Evolutionary conservation across 2,329 filamentous ascomycete genomes (phyloP), one percentile per base, ranked within the genome.

Genomic region (Neopestalotiopsis sp.): DNA sequence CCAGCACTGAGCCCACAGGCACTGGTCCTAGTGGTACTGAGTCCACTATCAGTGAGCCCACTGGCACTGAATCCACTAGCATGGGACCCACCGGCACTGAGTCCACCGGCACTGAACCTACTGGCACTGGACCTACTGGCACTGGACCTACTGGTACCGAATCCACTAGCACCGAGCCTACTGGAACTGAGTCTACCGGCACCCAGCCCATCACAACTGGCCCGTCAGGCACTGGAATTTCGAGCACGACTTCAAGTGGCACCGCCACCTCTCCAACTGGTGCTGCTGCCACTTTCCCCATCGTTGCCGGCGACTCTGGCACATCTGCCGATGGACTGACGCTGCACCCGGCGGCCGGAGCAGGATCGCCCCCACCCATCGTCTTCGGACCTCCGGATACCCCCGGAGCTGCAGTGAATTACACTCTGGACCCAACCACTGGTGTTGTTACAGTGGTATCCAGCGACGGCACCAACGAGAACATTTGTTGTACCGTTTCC

Each of bases 361-460:
- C 42, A n/a, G 4, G 42, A 49, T 14, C 12, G 5, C 42, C 42
- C 13, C 13, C 42, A 49, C 42, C 12, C 2, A n/a, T 49, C 17
- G 42, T 13, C 42, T 49, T 49, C 17, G 42, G 45, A n/a, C 45
- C 45, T 53, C 5, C 45, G 9, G 24, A n/a, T 53, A 2, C 45
- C 7, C 45, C 45, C 17, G 45, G 45, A 53, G 5, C 45, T 53
- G 14, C 17, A 9, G 17, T 53, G 17, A n/a, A 53, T 20, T 53
- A 53, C 45, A 53, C 57, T 32, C 30, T 58, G n/a, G 56, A 58
- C 30, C 56, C 56, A 13, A 32, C 56, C 30, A 58, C 56, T n/a
- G 56, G 56, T 13, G 56, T 28, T 9, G 4, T 58, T 20, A 32
- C 20, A n/a, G n/a, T 58, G 2, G 14, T n/a, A 20, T 9, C 56